Base-by-base conservation (phyloP, 352 stramenopile genomes). In the Nothophytophthora sp. region DNA sequence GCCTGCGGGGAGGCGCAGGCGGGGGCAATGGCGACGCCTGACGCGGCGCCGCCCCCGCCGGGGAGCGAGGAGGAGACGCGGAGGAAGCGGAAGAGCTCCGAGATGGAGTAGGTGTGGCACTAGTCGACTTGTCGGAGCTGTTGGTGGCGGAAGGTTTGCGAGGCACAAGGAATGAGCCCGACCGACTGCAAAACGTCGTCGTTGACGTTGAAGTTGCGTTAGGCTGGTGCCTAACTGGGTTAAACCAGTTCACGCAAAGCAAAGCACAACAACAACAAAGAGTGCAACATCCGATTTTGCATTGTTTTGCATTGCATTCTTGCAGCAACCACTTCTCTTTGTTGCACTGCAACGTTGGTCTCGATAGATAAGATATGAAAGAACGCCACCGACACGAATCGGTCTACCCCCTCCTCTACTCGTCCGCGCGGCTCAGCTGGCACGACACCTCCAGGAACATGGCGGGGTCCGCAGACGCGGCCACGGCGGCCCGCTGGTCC, bases 361-460 rank as follows among this genome's bases (percentile, higher is more conserved):
- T n/a, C 29, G 10, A 34, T 37, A 49, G 23, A 46, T 30, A 32
- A 46, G 16, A n/a, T n/a, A n/a, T n/a, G n/a, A n/a, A n/a, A 34
- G 32, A 24, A 20, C 40, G 44, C 44, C 59, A 63, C 42, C 43
- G 32, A 13, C 47, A 52, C 46, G 37, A 28, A 11, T 16, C 19
- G 32, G 12, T 37, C 19, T 11, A n/a, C 50, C 43, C 15, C 8
- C 19, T 42, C 23, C 29, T 54, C 40, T 72, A 68, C 49, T 35
- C 55, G 15, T 60, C 69, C 19, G 55, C 67, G 13, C 55, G 67
- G 49, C 81, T 86, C 58, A 90, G 65, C 57, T 86, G 76, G 63
- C 81, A 92, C 55, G 78, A 92, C 41, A 92, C 81, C 46, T 92
- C 81, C 25, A 92, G 55, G 45, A 90, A 92, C 53, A 89, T 70